Base-by-base conservation (phyloP, 257 asterid species). In the Ballota nigra region DNA sequence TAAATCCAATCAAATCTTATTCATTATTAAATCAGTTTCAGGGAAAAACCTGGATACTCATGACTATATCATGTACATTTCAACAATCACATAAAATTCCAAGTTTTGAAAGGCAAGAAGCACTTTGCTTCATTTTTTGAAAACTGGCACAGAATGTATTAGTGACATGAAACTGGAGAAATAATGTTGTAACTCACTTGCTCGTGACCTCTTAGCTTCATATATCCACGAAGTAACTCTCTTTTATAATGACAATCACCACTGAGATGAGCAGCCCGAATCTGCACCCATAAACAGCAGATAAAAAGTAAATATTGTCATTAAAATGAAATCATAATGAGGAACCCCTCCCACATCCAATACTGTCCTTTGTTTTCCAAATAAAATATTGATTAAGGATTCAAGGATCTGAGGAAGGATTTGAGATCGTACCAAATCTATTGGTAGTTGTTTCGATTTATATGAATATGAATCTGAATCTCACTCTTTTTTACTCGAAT, bases 241-340 rank as follows among this genome's bases (percentile, higher is more conserved):
- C 99, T 88, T 80, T 89, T 94, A 62, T 80, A 94, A 76, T 89
- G 96, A 63, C 98, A 94, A 80, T 94, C 99, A 58, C 98, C 98
- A 6, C 99, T 91, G 43, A 94, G 96, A 86, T 94, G 97, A 34
- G 85, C 86, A 43, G 97, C 98, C 41, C 97, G 89, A 60, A 92
- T 90, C 96, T 92, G 83, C 61, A 68, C 56, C 55, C 40, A 51
- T n/a, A 61, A 52, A 71, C 18, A 49, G 52, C 12, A 20, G 5
- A 70, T 52, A 8, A 47, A 34, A 36, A 12, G 26, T 6, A 57
- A 16, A 24, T 16, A 55, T 55, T 43, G 65, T 63, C 33, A 65
- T 19, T 29, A 38, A 58, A 58, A 51, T 13, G 5, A 64, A 24
- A 66, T 74, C 34, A 72, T 16, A 47, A 16, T 10, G 43, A 59